phyloP scores from a whole-genome alignment of 176 grass and related monocot species.

The Pontederia crassipes region DNA sequence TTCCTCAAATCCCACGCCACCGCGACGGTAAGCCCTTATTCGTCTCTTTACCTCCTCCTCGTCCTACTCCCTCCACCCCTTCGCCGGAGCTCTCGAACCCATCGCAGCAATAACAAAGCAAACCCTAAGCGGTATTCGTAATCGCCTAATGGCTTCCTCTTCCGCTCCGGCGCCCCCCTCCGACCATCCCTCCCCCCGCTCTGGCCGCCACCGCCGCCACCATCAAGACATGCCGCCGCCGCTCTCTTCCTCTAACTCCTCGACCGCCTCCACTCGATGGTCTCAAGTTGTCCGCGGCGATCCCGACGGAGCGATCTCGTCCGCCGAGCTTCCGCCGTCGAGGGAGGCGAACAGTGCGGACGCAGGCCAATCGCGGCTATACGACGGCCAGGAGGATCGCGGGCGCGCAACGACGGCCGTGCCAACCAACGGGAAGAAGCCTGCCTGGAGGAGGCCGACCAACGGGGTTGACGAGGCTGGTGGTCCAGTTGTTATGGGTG shows the following conservation, averaged over 20 bases:
- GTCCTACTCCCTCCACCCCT: no score
- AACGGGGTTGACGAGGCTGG: slow-evolving; percentile 21
- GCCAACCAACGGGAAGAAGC: slow-evolving; percentile 26
- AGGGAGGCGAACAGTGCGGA: neutral
- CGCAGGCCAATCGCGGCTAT: slow-evolving; percentile 16
- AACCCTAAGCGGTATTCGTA: no score
- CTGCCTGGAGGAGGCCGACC: slow-evolving; percentile 33
- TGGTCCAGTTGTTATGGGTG: slow-evolving; percentile 39
- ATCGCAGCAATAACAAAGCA: no score
- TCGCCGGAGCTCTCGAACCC: no score
- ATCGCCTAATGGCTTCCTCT: no score
- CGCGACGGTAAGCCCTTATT: no score
- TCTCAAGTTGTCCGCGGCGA: neutral
- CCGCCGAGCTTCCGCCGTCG: slow-evolving; percentile 11
- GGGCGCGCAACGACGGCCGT: neutral
- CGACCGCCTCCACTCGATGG: neutral
- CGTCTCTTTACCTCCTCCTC: no score
- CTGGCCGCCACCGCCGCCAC: neutral
- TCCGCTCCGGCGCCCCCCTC: no score
- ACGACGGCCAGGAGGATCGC: slow-evolving; percentile 15
- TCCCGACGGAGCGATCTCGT: neutral
- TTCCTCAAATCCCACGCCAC: no score
- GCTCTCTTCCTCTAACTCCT: neutral
- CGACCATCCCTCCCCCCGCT: neutral
- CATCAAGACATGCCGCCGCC: neutral